Percentiles rank a stretch among this genome's conserved stretches.
phyloP scores from a whole-genome alignment of 768 basidiomycete genomes.

The Boletus vinaceobasis region DNA sequence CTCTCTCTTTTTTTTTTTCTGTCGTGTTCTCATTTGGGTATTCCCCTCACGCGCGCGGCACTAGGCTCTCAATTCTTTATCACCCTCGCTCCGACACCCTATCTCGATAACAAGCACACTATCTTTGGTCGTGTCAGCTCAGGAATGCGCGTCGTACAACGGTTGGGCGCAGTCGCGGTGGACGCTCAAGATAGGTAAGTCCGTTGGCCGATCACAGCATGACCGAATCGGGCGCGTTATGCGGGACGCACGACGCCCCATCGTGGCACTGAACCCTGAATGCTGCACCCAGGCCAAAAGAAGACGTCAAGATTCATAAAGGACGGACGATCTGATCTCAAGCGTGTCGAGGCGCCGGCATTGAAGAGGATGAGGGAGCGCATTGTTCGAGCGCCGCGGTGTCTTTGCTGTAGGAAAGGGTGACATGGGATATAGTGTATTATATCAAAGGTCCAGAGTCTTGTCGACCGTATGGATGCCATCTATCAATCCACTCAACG shows the following conservation, averaged over 20 bases:
- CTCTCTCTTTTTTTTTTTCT: too few species aligned
- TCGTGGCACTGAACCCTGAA: too few species aligned
- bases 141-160: constrained; percentile 90
- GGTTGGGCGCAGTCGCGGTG: constrained; percentile 86
- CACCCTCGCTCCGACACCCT: constrained; percentile 79
- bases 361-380: not conserved
- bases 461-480: not conserved
- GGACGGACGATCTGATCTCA: constrained; percentile 36
- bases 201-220: not conserved
- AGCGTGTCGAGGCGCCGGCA: not conserved
- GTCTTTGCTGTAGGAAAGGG: not conserved
- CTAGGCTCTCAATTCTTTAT: constrained; percentile 95
- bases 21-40: not conserved
- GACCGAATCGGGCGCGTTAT: not conserved
- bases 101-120: constrained; percentile 79
- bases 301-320: constrained; percentile 91
- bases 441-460: not conserved
- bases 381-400: not conserved
- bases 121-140: constrained; percentile 87
- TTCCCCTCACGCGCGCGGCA: constrained; percentile 12
- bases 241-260: too few species aligned
- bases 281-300: constrained; percentile 42
- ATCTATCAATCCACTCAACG: not conserved
- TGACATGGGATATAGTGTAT: not conserved
- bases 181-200: constrained; percentile 84